These are phyloP conservation scores for Lyophyllum shimeji DNA, from an alignment of 768 basidiomycete species.

Conservation along the genomic window DNA sequence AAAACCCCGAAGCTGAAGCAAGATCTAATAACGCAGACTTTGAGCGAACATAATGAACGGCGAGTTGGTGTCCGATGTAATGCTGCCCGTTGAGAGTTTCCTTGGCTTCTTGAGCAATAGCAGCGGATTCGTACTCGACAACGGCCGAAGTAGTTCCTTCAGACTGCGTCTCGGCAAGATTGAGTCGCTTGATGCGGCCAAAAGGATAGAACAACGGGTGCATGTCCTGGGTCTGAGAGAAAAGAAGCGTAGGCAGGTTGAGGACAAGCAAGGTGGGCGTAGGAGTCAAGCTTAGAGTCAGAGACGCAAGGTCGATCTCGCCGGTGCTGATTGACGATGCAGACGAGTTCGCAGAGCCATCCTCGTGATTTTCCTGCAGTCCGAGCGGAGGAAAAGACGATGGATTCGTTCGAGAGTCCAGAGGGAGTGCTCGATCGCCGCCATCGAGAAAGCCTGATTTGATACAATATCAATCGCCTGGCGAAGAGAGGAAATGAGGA, in stretches of 20 bases:
- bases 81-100: conserved; percentile 59
- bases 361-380: conserved; percentile 21
- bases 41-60: conserved; percentile 31
- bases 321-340: conserved; percentile 32
- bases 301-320: conserved; percentile 28
- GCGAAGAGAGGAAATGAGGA: background rate
- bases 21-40: conserved; percentile 20
- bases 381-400: conserved; percentile 16
- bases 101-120: conserved; percentile 64
- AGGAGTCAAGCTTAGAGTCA: conserved; percentile 35
- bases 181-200: conserved; percentile 64
- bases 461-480: too few relatives aligned
- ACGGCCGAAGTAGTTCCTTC: conserved; percentile 50
- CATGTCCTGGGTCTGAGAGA: conserved; percentile 65
- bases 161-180: conserved; percentile 41
- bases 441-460: too few relatives aligned
- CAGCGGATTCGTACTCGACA: conserved; percentile 59
- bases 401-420: conserved; percentile 44
- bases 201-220: conserved; percentile 76
- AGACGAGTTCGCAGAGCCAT: conserved; percentile 31
- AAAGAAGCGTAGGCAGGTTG: conserved; percentile 65
- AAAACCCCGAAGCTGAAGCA: conserved; percentile 17
- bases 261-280: conserved; percentile 58
- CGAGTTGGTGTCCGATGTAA: conserved; percentile 49
- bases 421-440: conserved; percentile 24